Evolutionary conservation across 2,329 filamentous ascomycete species (phyloP).

Genomic region (Nemania sp.): DNA sequence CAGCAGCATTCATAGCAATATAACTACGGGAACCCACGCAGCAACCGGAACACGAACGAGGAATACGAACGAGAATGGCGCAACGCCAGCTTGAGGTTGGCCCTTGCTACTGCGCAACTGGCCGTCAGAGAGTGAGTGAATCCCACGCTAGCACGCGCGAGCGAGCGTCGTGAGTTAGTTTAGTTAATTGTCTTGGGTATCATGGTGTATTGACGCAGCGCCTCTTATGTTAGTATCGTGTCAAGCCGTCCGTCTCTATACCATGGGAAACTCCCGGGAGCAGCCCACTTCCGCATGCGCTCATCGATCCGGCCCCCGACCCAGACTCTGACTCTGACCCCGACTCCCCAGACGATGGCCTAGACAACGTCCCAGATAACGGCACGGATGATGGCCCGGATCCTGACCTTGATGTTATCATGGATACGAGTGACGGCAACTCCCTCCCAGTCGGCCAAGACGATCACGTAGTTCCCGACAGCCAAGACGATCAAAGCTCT

Average conservation of each 20-base stretch:
- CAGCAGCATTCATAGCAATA: background rate
- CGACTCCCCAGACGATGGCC: background rate
- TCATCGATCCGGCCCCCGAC: background rate
- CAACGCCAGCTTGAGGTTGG: constrained; percentile 36
- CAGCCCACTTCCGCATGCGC: background rate
- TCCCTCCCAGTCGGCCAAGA: background rate
- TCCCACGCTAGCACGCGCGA: background rate
- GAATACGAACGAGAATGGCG: constrained; percentile 25
- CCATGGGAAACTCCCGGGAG: constrained; percentile 35
- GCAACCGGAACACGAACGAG: no score
- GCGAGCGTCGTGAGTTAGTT: no score
- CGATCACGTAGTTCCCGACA: background rate
- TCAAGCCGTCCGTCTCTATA: constrained; percentile 35
- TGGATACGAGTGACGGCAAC: background rate
- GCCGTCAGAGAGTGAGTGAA: constrained; percentile 44
- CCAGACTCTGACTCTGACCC: background rate
- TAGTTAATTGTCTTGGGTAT: background rate
- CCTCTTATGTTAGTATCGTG: constrained; percentile 41
- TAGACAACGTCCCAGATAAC: no score
- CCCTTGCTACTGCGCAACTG: constrained; percentile 43
- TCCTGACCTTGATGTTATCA: background rate
- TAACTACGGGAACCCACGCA: no score
- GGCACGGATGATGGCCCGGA: no score
- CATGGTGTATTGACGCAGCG: constrained; percentile 10
- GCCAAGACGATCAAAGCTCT: background rate